Conservation (phyloP, 352 stramenopile genomes). For the Phytophthora fragariae region DNA sequence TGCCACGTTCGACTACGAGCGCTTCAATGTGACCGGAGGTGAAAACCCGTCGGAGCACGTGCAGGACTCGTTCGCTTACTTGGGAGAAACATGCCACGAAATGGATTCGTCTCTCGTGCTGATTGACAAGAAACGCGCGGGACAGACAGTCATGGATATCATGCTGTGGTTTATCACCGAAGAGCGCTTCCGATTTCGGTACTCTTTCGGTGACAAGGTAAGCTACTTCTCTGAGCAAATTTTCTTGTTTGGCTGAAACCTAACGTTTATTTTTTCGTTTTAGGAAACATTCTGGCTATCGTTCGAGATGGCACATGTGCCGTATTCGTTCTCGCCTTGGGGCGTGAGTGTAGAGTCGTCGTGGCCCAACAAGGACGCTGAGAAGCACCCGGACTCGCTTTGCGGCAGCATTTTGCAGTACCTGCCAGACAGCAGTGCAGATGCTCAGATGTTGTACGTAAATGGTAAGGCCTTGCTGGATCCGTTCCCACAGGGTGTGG, state of each 20-base stretch:
- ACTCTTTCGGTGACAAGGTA: constrained; percentile 67
- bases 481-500: constrained; percentile 32
- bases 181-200: constrained; percentile 56
- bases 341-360: constrained; percentile 57
- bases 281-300: constrained; percentile 48
- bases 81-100: constrained; percentile 55
- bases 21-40: constrained; percentile 39
- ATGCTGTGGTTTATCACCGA: constrained; percentile 69
- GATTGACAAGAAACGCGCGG: constrained; percentile 59
- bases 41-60: constrained; percentile 41
- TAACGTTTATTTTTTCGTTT: neutral
- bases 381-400: constrained; percentile 60
- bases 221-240: neutral
- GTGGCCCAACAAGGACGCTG: constrained; percentile 52
- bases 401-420: constrained; percentile 76
- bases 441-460: constrained; percentile 29
- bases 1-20: constrained; percentile 51
- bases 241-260: neutral
- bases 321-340: constrained; percentile 70
- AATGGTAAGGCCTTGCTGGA: constrained; percentile 30
- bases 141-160: constrained; percentile 52
- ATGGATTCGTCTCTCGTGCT: constrained; percentile 72
- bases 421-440: constrained; percentile 33
- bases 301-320: constrained; percentile 31
- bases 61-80: constrained; percentile 48